phyloP scores from a whole-genome alignment of 208 protist species.

The Leishmania arabica region DNA sequence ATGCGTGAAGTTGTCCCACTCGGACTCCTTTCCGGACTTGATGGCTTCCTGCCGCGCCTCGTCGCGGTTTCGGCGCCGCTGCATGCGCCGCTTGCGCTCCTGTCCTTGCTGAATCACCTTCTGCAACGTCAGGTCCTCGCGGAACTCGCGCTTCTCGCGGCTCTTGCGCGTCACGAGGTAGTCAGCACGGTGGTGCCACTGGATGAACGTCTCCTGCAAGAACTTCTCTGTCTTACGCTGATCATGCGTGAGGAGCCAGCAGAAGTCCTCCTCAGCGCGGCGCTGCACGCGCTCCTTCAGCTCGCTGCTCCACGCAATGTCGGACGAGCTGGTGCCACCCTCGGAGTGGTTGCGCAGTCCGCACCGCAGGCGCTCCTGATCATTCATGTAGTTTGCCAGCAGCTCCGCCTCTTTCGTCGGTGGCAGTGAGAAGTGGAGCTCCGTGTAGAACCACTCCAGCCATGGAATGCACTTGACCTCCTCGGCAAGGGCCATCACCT shows the following conservation, averaged over 20 bases:
- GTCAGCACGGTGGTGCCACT: constrained; percentile 89
- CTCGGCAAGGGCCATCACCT: constrained; percentile 81
- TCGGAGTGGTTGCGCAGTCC: constrained; percentile 74
- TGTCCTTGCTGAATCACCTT: constrained; percentile 85
- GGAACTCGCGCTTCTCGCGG: constrained; percentile 88
- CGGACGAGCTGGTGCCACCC: constrained; percentile 58
- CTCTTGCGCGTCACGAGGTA: constrained; percentile 87
- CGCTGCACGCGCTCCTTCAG: constrained; percentile 56
- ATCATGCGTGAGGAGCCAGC: constrained; percentile 77
- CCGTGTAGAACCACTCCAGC: constrained; percentile 86
- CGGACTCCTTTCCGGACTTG: constrained; percentile 46
- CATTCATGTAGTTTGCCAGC: constrained; percentile 87
- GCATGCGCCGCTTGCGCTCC: constrained; percentile 86
- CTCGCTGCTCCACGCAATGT: constrained; percentile 71
- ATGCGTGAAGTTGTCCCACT: constrained; percentile 85
- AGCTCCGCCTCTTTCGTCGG: constrained; percentile 65
- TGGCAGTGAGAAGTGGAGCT: constrained; percentile 72
- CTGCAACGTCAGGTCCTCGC: constrained; percentile 78
- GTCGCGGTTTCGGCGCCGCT: constrained; percentile 51
- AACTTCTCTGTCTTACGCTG: constrained; percentile 81
- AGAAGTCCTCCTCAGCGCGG: constrained; percentile 70
- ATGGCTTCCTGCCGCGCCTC: constrained; percentile 47
- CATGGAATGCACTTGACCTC: constrained; percentile 73
- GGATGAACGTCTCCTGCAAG: constrained; percentile 81
- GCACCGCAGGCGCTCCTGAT: constrained; percentile 78